These are phyloP conservation scores for Coniochaeta ligniaria DNA, from an alignment of 2,329 filamentous ascomycete species.

Conservation along the genomic window DNA sequence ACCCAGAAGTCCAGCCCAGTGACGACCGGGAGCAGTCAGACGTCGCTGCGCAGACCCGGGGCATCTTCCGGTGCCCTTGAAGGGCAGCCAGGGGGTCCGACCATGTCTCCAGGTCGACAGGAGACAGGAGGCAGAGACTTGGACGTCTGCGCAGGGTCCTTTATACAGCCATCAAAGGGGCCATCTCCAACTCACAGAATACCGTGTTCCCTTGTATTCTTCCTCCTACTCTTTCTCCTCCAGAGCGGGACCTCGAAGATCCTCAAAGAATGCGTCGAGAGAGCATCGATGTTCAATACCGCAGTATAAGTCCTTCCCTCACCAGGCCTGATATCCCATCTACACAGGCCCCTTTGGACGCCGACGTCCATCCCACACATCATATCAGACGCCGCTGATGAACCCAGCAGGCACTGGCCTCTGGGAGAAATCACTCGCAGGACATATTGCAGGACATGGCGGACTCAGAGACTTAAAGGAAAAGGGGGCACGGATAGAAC, in stretches of 20 bases:
- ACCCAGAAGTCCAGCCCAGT: not conserved
- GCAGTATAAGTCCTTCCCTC: too few relatives aligned
- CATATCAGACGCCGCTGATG: not conserved
- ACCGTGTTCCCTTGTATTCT: not conserved
- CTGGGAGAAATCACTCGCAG: not conserved
- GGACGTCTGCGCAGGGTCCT: not conserved
- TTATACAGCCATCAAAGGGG: not conserved
- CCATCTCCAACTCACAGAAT: not conserved
- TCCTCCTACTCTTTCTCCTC: not conserved
- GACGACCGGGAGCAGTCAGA: not conserved
- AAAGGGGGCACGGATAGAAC: conserved; percentile 19
- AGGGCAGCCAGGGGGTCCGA: not conserved
- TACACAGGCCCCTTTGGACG: not conserved
- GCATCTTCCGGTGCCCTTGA: not conserved
- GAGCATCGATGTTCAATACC: too few relatives aligned
- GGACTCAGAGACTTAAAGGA: not conserved
- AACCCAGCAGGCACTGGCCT: not conserved
- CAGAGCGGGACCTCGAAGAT: not conserved
- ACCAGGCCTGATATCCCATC: too few relatives aligned
- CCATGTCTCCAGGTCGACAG: not conserved
- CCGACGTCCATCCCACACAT: not conserved
- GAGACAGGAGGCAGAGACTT: not conserved
- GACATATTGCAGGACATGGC: not conserved
- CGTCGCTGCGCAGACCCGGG: not conserved
- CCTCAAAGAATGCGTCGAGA: too few relatives aligned